These are phyloP conservation scores for Gymnopilus dilepis DNA, from an alignment of 768 basidiomycete genomes.

Conservation along the genomic window DNA sequence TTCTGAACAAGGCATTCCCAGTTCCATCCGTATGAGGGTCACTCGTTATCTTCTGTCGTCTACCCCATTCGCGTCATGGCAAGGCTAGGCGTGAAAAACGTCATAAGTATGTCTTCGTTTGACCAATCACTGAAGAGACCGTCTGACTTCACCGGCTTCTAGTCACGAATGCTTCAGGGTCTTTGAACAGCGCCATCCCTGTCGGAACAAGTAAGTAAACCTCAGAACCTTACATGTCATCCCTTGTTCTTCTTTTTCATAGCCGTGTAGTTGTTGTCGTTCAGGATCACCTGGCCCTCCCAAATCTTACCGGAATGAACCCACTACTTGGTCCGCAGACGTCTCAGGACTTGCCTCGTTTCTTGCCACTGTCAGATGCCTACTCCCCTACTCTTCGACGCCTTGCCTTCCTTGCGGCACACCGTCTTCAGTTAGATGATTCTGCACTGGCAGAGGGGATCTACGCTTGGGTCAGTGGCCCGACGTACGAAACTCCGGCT, in stretches of 20 bases:
- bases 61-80: slow-evolving; percentile 85
- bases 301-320: slow-evolving; percentile 77
- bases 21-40: slow-evolving; percentile 91
- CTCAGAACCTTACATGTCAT: background rate
- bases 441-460: slow-evolving; percentile 77
- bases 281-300: slow-evolving; percentile 84
- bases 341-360: slow-evolving; percentile 67
- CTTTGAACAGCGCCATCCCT: slow-evolving; percentile 70
- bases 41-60: slow-evolving; percentile 67
- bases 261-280: slow-evolving; percentile 71
- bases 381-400: slow-evolving; percentile 78
- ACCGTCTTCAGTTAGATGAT: slow-evolving; percentile 56
- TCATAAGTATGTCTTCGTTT: slow-evolving; percentile 63
- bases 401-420: slow-evolving; percentile 72
- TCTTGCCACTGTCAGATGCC: slow-evolving; percentile 84
- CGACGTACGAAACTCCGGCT: slow-evolving; percentile 88
- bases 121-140: background rate
- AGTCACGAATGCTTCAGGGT: slow-evolving; percentile 93
- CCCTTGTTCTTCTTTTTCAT: background rate
- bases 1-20: slow-evolving; percentile 33
- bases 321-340: slow-evolving; percentile 77
- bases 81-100: slow-evolving; percentile 70
- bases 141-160: background rate
- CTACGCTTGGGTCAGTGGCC: slow-evolving; percentile 91
- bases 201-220: slow-evolving; percentile 87